These are phyloP conservation scores for Zopfochytrium polystomum DNA, from an alignment of 371 early-diverging fungal species.

Conservation along the genomic window DNA sequence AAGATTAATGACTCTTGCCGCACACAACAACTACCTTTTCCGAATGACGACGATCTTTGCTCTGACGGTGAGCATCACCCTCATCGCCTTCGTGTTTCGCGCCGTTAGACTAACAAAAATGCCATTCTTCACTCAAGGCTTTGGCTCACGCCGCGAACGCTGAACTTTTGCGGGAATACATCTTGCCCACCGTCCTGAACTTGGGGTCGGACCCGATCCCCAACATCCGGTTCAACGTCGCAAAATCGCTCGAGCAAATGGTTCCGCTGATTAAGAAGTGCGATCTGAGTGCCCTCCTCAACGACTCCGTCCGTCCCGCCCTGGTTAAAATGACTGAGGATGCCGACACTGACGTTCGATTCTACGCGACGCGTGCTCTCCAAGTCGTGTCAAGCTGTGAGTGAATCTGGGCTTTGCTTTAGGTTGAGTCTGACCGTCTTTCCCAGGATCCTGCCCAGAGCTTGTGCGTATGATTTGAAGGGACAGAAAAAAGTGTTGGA, in stretches of 20 bases:
- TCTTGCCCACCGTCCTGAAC: slow-evolving; percentile 82
- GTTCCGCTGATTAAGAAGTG: slow-evolving; percentile 65
- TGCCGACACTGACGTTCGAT: slow-evolving; percentile 89
- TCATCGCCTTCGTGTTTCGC: slow-evolving; percentile 62
- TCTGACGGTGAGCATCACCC: slow-evolving; percentile 68
- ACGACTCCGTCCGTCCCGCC: slow-evolving; percentile 73
- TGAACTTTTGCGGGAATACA: slow-evolving; percentile 80
- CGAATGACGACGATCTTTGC: slow-evolving; percentile 97
- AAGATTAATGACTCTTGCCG: slow-evolving; percentile 87
- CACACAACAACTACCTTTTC: slow-evolving; percentile 88
- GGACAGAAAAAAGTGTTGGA: too few relatives aligned
- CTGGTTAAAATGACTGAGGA: slow-evolving; percentile 83
- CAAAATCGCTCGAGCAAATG: slow-evolving; percentile 88
- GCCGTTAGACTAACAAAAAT: not conserved
- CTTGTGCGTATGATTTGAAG: too few relatives aligned
- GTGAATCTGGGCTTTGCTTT: too few relatives aligned
- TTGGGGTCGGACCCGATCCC: slow-evolving; percentile 93
- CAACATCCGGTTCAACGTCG: slow-evolving; percentile 98
- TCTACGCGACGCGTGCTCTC: slow-evolving; percentile 64
- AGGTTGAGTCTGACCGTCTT: too few relatives aligned
- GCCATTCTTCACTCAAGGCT: slow-evolving; percentile 50
- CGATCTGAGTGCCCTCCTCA: slow-evolving; percentile 56
- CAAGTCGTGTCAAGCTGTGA: too few relatives aligned
- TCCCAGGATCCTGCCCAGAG: too few relatives aligned
- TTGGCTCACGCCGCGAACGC: slow-evolving; percentile 85